Evolutionary conservation across 192 early-diverging fungal species (phyloP).

Genomic region (Chytriomyces sp.): DNA sequence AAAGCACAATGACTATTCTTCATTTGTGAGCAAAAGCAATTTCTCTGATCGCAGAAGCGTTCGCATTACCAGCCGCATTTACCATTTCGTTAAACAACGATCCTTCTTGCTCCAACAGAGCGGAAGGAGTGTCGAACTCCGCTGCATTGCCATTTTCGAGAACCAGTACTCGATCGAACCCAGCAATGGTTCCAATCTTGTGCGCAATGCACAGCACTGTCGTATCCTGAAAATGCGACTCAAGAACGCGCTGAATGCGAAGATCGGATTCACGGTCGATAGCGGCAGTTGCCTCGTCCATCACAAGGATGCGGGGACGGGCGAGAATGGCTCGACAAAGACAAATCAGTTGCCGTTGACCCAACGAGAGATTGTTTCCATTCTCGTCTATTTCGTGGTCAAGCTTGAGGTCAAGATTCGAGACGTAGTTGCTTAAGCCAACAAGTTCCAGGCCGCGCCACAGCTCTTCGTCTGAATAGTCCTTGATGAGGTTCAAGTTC

Average conservation of each 20-base stretch:
- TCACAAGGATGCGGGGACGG: conserved; percentile 41
- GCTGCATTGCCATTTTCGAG: conserved; percentile 43
- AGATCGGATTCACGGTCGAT: conserved; percentile 73
- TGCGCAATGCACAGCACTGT: conserved; percentile 79
- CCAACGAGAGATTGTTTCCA: conserved; percentile 9
- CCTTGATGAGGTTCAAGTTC: conserved; percentile 70
- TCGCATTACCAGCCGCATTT: conserved; percentile 24
- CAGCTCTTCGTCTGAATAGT: conserved; percentile 62
- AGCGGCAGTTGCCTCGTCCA: conserved; percentile 46
- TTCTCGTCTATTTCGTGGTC: conserved; percentile 58
- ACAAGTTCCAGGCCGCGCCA: conserved; percentile 64
- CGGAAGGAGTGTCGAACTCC: conserved; percentile 57
- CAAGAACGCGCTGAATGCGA: conserved; percentile 52
- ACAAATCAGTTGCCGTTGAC: conserved; percentile 8
- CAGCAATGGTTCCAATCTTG: conserved; percentile 46
- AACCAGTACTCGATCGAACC: conserved; percentile 54
- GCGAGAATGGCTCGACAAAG: not conserved
- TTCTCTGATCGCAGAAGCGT: not conserved
- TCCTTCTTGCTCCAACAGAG: conserved; percentile 40
- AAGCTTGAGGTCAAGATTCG: conserved; percentile 55
- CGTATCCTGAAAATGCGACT: conserved; percentile 24
- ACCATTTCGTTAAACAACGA: conserved; percentile 26
- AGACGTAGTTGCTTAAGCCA: conserved; percentile 68
- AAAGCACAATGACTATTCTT: too few species aligned
- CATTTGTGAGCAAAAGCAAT: too few species aligned